Conservation (phyloP, 2,329 filamentous ascomycete species). For the Alternaria tenuissima region DNA sequence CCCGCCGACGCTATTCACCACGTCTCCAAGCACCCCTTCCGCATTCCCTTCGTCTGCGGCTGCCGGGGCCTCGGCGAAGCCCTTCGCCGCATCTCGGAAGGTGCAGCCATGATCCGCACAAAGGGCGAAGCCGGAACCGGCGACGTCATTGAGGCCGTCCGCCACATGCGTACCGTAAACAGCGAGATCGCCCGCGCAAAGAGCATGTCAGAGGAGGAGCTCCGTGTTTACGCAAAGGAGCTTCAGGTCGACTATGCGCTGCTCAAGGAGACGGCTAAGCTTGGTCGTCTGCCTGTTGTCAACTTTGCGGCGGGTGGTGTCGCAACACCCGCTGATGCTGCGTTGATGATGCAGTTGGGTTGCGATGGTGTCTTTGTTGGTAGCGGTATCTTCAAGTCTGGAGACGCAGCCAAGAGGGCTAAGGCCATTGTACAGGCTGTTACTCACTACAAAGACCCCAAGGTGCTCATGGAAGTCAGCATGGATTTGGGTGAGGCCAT, state of each 20-base stretch:
- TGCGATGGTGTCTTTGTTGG: constrained; percentile 98
- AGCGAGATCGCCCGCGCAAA: constrained; percentile 78
- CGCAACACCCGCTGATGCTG: constrained; percentile 97
- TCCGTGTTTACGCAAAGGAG: constrained; percentile 82
- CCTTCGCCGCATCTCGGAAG: constrained; percentile 86
- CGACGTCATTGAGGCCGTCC: constrained; percentile 94
- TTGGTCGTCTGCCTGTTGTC: constrained; percentile 89
- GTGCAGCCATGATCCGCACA: constrained; percentile 97
- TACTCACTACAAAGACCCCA: constrained; percentile 86
- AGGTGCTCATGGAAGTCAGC: constrained; percentile 86
- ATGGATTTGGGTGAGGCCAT: constrained; percentile 95
- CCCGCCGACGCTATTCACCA: constrained; percentile 91
- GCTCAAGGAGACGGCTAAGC: constrained; percentile 84
- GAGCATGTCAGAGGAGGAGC: constrained; percentile 71
- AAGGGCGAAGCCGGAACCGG: constrained; percentile 98
- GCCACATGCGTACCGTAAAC: constrained; percentile 93
- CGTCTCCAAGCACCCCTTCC: constrained; percentile 86
- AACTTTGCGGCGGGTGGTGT: constrained; percentile 99
- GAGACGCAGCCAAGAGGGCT: constrained; percentile 87
- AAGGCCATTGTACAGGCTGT: constrained; percentile 94
- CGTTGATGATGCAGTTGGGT: constrained; percentile 98
- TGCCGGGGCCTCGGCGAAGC: constrained; percentile 95
- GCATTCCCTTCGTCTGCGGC: constrained; percentile 92
- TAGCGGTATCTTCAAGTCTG: constrained; percentile 96
- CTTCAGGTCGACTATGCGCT: constrained; percentile 80